Conservation (phyloP, 2,329 filamentous ascomycete species). For the Penicillium sp. region DNA sequence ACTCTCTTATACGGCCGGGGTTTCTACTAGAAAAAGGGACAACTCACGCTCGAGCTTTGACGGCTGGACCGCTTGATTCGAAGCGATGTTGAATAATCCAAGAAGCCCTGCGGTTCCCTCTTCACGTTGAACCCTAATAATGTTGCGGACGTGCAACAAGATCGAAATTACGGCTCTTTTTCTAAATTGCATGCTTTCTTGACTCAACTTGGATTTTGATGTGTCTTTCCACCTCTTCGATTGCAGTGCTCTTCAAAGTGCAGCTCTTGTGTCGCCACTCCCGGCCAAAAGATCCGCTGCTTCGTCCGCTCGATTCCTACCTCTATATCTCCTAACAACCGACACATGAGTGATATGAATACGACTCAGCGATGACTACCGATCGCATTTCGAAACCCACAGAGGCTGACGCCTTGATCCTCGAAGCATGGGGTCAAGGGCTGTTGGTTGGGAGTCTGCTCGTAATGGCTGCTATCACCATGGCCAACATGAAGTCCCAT, state of each 20-base stretch:
- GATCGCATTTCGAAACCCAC: conserved; percentile 22
- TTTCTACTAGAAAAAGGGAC: neutral
- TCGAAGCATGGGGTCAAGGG: conserved; percentile 50
- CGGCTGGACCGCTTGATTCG: neutral
- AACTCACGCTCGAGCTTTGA: neutral
- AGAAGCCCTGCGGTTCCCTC: neutral
- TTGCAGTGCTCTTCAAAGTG: too few species aligned
- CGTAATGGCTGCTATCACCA: conserved; percentile 49
- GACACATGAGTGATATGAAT: conserved; percentile 1
- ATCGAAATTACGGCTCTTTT: conserved; percentile 6
- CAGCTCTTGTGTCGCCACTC: too few species aligned
- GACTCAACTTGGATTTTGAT: neutral
- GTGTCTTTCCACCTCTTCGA: neutral
- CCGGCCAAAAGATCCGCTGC: neutral
- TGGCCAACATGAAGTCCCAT: conserved; percentile 49
- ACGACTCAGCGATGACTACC: conserved; percentile 9
- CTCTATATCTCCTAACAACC: neutral
- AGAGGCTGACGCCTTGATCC: conserved; percentile 35
- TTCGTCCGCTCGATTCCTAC: neutral
- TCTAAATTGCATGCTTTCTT: neutral
- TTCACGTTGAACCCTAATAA: neutral
- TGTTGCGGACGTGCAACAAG: neutral
- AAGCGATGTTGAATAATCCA: neutral
- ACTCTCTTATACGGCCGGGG: neutral
- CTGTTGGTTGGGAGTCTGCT: conserved; percentile 49